Percentiles rank a stretch among this genome's conserved stretches.
These are phyloP conservation scores for Ganoderma lucidum DNA, from an alignment of 1,284 basidiomycete species.

Conservation along the genomic window DNA sequence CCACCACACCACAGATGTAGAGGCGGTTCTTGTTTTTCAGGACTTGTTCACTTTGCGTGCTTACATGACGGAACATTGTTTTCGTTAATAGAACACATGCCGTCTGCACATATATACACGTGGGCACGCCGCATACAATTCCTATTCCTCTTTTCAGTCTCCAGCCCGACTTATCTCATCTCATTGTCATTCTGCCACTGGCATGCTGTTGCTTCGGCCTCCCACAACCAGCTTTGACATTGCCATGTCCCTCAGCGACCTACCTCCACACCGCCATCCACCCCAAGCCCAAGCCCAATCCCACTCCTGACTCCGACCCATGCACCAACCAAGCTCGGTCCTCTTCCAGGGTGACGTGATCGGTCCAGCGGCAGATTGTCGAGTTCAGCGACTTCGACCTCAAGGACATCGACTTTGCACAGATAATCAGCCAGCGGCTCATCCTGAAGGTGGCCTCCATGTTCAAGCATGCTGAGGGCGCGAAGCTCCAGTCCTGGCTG, in stretches of 20 bases:
- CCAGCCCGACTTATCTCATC: background rate
- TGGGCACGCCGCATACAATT: background rate
- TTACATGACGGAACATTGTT: background rate
- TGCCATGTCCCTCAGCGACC: background rate
- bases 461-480: constrained; percentile 18
- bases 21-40: too few species aligned
- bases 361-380: constrained; percentile 19
- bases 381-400: constrained; percentile 26
- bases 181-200: background rate
- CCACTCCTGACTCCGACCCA: background rate
- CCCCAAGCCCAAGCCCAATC: background rate
- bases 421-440: constrained; percentile 16
- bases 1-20: background rate
- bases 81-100: background rate
- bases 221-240: background rate
- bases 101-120: constrained; percentile 2
- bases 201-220: background rate
- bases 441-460: constrained; percentile 17
- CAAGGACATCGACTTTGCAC: constrained; percentile 19
- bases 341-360: constrained; percentile 20
- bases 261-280: background rate
- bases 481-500: constrained; percentile 18
- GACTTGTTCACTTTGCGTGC: background rate
- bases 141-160: too few species aligned
- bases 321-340: constrained; percentile 1